Evolutionary conservation across 1,284 basidiomycete species (phyloP), one percentile per base, ranked within the genome.

Genomic region (Xerocomus minutiporus): DNA sequence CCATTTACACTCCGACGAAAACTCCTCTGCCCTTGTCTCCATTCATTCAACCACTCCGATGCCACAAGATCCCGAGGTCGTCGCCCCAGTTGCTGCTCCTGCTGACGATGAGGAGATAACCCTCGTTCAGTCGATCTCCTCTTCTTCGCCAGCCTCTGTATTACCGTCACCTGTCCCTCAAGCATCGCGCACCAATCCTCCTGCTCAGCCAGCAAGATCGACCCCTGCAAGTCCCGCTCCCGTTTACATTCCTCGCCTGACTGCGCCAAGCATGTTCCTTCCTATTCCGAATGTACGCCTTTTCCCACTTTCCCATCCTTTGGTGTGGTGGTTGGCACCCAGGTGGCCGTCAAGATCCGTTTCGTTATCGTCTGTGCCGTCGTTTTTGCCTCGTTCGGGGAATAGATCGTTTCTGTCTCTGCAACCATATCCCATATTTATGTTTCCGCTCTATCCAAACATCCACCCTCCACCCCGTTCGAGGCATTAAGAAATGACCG

Each of bases 211-310:
- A 77, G 28, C 40, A 7, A 46, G 43, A 39, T 44, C 61, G 3
- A 29, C 39, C 2, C 1, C 50, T 5, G 43, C 50, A 47, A 84
- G 55, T 12, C 54, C 61, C 7, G 52, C 60, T 8, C 64, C 66
- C 41, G 60, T 86, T 29, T 83, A 82, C 64, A 69, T 81, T 32
- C 81, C 81, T 9, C 68, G 65, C 8, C 79, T 90, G 34, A 75
- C 82, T 44, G 67, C 80, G 25, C 81, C 87, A 26, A 83, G 82
- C 39, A 86, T 91, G 82, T 91, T 91, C 65, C 73, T 90, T 44
- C 89, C 88, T 11, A 85, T 91, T 36, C 88, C 88, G 46, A 88
- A 88, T 73, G 88, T 91, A 78, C 77, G 75, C 73, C 68, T 72
- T 56, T 64, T 45, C 50, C 72, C 67, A 15, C 57, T 78, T 65